Conservation (phyloP, 768 basidiomycete species). For the Boletus reticulatus region DNA sequence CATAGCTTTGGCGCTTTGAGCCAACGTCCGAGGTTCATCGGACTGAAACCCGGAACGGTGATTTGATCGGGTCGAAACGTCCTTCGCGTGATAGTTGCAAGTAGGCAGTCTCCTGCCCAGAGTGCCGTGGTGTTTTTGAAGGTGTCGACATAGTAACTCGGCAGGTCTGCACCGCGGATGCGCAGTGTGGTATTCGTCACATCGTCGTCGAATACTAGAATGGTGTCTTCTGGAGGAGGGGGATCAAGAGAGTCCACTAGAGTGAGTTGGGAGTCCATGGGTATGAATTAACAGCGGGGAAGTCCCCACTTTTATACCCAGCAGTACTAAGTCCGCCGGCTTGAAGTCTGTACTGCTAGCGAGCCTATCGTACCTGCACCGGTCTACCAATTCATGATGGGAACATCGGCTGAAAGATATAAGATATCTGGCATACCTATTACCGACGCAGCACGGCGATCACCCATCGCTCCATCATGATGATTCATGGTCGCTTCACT, state of each 20-base stretch:
- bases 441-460: too few relatives aligned
- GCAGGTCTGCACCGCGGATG: background rate
- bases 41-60: conserved; percentile 5
- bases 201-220: conserved; percentile 14
- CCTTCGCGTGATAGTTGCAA: conserved; percentile 16
- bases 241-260: conserved; percentile 1
- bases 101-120: background rate
- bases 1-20: conserved; percentile 6
- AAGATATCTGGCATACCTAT: too few relatives aligned
- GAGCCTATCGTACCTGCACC: background rate
- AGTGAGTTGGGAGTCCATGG: conserved; percentile 20
- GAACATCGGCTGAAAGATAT: background rate
- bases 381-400: too few relatives aligned
- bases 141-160: conserved; percentile 13
- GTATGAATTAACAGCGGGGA: background rate
- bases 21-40: conserved; percentile 14
- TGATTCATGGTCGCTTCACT: too few relatives aligned
- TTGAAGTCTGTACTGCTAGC: background rate
- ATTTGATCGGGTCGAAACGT: conserved; percentile 10
- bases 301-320: background rate
- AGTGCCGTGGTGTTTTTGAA: conserved; percentile 2
- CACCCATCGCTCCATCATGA: too few relatives aligned
- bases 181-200: conserved; percentile 12
- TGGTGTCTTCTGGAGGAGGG: background rate
- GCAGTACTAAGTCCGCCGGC: background rate